These are phyloP conservation scores for Xylaria grammica DNA, from an alignment of 495 filamentous ascomycete species.

Conservation along the genomic window DNA sequence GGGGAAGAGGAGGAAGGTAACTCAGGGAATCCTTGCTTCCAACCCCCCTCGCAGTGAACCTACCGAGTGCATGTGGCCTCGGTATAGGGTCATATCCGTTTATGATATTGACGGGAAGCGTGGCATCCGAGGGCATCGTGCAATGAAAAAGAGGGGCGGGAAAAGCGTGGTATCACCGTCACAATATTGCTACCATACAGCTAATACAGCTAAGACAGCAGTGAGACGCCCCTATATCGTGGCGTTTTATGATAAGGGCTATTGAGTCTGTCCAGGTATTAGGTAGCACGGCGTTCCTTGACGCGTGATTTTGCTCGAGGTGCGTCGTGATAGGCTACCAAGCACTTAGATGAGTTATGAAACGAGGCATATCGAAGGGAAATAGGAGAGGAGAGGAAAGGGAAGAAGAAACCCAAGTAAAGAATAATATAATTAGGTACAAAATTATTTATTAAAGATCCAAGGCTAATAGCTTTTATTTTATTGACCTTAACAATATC, in stretches of 20 bases:
- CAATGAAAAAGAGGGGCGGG: background rate
- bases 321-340: background rate
- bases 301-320: background rate
- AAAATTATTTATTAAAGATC: too few relatives aligned
- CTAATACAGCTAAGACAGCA: background rate
- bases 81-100: background rate
- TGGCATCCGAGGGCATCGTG: background rate
- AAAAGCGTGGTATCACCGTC: background rate
- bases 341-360: background rate
- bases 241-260: background rate
- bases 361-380: background rate
- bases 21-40: background rate
- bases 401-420: too few relatives aligned
- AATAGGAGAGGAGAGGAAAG: background rate
- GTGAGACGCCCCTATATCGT: background rate
- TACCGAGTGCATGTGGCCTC: background rate
- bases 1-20: background rate
- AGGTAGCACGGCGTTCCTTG: background rate
- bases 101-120: background rate
- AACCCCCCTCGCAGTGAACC: too few relatives aligned
- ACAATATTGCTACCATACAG: background rate
- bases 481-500: too few relatives aligned
- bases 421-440: too few relatives aligned
- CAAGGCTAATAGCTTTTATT: too few relatives aligned
- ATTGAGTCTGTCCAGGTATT: background rate